Base-by-base conservation (phyloP, 176 grass and related monocot species). In the Rhynchospora breviuscula region DNA sequence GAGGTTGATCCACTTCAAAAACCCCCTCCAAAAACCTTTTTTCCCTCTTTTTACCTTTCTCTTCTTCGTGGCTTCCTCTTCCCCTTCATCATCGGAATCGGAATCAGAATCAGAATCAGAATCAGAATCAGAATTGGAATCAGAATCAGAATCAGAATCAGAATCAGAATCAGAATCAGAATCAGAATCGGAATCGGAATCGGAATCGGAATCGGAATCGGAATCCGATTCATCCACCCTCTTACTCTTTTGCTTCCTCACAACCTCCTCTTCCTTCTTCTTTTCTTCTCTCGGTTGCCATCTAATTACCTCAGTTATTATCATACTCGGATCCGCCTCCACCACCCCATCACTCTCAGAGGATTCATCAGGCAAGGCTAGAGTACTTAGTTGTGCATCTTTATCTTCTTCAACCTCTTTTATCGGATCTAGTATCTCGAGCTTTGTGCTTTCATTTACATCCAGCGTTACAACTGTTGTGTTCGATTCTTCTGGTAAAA, bases 71-170 rank as follows among this genome's bases (percentile, higher is more conserved):
- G 5, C 46, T 58, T 84, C 65, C 29, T 83, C 78, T 31, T 62
- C 82, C 14, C 79, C 86, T 6, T 91, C 86, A 15, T 88, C 14
- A n/a, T 83, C 89, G 0, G 83, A 86, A 29, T 91, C 86, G 0
- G 91, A 88, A 40, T 40, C 35, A 5, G 35, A 40, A 40, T 40
- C 35, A 5, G 4, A 40, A 40, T 40, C 35, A 40, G 35, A 40
- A 35, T 35, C 33, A 35, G 33, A 35, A 40, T 40, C 35, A 1
- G 1, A 40, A 40, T 40, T 5, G 4, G 35, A 40, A 40, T 40
- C 35, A 40, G 35, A 40, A 40, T 40, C 35, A 1, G 35, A 40
- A 40, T 40, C 35, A 3, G 35, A 40, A 40, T 40, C 35, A 40
- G 35, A 4, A 40, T 40, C 35, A 40, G 35, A 40, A 40, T 35